Evolutionary conservation across 2,329 filamentous ascomycete genomes (phyloP).

Genomic region (Coleophoma cylindrospora): DNA sequence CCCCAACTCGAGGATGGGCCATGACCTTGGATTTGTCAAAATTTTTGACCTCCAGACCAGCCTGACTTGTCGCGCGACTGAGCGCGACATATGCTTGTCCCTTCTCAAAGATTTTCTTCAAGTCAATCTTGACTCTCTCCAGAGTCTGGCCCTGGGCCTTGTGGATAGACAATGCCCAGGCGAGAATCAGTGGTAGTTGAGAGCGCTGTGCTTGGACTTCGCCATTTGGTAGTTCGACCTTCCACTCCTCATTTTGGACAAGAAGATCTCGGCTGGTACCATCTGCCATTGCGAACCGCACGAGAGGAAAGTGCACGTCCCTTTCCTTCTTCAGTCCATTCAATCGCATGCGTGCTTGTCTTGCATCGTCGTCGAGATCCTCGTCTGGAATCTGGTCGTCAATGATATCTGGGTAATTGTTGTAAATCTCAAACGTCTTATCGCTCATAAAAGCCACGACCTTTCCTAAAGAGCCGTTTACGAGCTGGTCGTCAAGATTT

Average conservation of each 20-base stretch:
- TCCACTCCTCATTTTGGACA: conserved; percentile 87
- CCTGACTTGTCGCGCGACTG: conserved; percentile 83
- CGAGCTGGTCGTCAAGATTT: conserved; percentile 89
- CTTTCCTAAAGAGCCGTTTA: conserved; percentile 90
- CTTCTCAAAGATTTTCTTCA: conserved; percentile 91
- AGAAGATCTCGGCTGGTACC: conserved; percentile 73
- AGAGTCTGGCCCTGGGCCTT: conserved; percentile 92
- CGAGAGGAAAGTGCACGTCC: conserved; percentile 68
- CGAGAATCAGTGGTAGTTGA: conserved; percentile 83
- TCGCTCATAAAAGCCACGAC: conserved; percentile 77
- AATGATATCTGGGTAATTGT: conserved; percentile 51
- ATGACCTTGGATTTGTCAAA: conserved; percentile 92
- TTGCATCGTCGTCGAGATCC: conserved; percentile 34
- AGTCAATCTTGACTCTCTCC: conserved; percentile 88
- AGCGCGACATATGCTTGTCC: conserved; percentile 96
- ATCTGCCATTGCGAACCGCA: conserved; percentile 77
- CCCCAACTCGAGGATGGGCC: conserved; percentile 81
- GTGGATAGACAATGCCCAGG: conserved; percentile 96
- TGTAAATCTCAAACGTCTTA: conserved; percentile 52
- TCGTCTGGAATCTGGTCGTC: conserved; percentile 40
- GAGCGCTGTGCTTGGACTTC: conserved; percentile 85
- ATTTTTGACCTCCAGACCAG: conserved; percentile 78
- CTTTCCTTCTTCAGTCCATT: conserved; percentile 40
- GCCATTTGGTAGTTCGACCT: conserved; percentile 92
- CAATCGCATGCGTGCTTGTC: conserved; percentile 34